phyloP scores from a whole-genome alignment of 2,329 filamentous ascomycete species.

The Botrytis paeoniae region DNA sequence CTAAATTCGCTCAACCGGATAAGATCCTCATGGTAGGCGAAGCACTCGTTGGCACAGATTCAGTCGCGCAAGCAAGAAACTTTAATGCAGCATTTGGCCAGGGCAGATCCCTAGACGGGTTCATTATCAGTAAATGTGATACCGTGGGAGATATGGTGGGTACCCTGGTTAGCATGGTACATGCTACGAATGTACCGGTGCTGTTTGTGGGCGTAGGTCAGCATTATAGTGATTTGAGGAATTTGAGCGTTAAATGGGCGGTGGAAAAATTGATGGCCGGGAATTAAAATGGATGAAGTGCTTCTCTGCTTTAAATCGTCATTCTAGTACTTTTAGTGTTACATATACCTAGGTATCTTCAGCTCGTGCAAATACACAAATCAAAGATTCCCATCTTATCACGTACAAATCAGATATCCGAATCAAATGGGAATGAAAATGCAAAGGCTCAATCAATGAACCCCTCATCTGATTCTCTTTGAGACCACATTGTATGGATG shows the following conservation, averaged over 20 bases:
- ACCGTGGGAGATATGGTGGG: conserved; percentile 94
- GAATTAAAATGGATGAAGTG: conserved; percentile 28
- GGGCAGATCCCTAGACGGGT: conserved; percentile 80
- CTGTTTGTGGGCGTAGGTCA: conserved; percentile 81
- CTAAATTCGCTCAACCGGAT: conserved; percentile 90
- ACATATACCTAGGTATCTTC: background rate
- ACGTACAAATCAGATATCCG: background rate
- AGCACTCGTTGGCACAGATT: conserved; percentile 91
- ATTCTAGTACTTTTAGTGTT: background rate
- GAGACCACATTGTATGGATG: background rate
- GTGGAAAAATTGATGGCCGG: conserved; percentile 59
- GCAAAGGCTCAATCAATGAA: background rate
- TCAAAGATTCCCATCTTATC: background rate
- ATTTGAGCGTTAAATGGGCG: conserved; percentile 68
- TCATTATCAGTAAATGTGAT: conserved; percentile 98
- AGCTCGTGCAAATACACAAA: background rate
- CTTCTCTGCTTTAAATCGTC: no score
- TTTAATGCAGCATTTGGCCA: conserved; percentile 92
- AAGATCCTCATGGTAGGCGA: conserved; percentile 97
- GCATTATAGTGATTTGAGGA: conserved; percentile 66
- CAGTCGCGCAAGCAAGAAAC: conserved; percentile 91
- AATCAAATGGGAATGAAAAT: background rate
- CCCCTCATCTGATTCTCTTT: background rate
- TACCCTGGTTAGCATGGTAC: conserved; percentile 93
- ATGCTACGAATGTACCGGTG: conserved; percentile 94